A percentile compares a stretch with the other conserved stretches of the same genome.
These are phyloP conservation scores for Verticillium nubilum DNA, from an alignment of 2,329 filamentous ascomycete genomes.

Conservation along the genomic window DNA sequence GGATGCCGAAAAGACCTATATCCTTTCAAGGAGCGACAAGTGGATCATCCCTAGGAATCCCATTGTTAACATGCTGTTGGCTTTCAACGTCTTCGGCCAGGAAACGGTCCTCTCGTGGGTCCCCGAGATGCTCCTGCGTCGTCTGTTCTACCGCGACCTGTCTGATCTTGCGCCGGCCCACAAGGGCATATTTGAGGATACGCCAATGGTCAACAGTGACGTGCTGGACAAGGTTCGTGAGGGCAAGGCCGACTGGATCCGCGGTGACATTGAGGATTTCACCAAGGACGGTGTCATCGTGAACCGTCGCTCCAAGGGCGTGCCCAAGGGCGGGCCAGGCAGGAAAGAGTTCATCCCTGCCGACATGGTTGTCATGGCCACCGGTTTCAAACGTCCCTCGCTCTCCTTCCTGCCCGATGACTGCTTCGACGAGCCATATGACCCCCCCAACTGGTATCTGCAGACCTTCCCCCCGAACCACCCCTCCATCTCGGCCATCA, in stretches of 20 bases:
- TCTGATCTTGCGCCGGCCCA: slow-evolving; percentile 64
- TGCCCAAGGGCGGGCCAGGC: slow-evolving; percentile 72
- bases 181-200: slow-evolving; percentile 75
- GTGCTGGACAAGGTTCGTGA: slow-evolving; percentile 70
- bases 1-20: slow-evolving; percentile 61
- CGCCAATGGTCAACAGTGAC: slow-evolving; percentile 82
- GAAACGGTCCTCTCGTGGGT: slow-evolving; percentile 74
- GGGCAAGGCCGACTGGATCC: slow-evolving; percentile 71
- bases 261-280: slow-evolving; percentile 70
- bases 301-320: slow-evolving; percentile 65
- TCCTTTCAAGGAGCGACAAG: slow-evolving; percentile 74
- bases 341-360: slow-evolving; percentile 59
- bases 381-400: slow-evolving; percentile 70
- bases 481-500: slow-evolving; percentile 71
- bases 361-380: slow-evolving; percentile 78
- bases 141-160: slow-evolving; percentile 80
- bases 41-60: slow-evolving; percentile 84
- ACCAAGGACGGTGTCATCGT: slow-evolving; percentile 60
- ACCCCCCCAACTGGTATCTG: slow-evolving; percentile 81
- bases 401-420: slow-evolving; percentile 69
- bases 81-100: slow-evolving; percentile 73
- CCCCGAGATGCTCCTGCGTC: slow-evolving; percentile 67
- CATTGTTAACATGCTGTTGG: slow-evolving; percentile 65
- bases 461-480: slow-evolving; percentile 77
- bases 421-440: slow-evolving; percentile 67